phyloP scores from a whole-genome alignment of 345 rosid genomes.

The Toxicodendron radicans region DNA sequence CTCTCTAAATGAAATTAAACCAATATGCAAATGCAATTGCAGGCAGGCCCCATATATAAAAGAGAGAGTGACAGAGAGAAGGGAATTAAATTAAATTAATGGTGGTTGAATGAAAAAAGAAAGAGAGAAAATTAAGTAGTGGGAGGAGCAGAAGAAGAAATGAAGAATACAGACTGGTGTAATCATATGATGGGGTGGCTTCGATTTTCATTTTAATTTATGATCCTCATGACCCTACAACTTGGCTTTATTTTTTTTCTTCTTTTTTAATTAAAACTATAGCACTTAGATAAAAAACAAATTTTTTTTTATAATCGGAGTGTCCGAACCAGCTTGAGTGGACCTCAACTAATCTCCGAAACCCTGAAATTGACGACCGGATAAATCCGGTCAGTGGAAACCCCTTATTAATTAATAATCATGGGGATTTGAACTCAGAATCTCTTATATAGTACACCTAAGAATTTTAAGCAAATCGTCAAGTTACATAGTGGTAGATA shows the following conservation, averaged over 20 bases:
- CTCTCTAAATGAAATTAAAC: too few species aligned
- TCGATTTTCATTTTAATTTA: not conserved
- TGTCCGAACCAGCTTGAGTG: too few species aligned
- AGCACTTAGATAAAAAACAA: constrained; percentile 15
- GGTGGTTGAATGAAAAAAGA: not conserved
- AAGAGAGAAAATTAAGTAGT: constrained; percentile 15
- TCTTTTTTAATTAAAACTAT: not conserved
- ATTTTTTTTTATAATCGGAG: too few species aligned
- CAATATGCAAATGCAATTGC: not conserved
- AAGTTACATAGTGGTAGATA: too few species aligned
- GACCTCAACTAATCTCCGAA: too few species aligned
- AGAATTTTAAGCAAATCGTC: too few species aligned
- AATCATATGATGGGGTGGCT: not conserved
- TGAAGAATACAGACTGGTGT: not conserved
- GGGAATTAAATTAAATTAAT: not conserved
- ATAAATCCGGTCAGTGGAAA: too few species aligned
- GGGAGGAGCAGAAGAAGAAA: constrained; percentile 26
- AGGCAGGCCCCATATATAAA: not conserved
- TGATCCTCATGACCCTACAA: not conserved
- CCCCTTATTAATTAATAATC: too few species aligned
- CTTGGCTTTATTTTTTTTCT: not conserved
- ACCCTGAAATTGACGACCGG: too few species aligned
- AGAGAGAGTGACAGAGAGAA: constrained; percentile 15
- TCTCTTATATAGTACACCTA: too few species aligned
- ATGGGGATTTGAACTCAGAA: too few species aligned